Base-by-base conservation (phyloP, 352 stramenopile species). In the Globisporangium middletonii region DNA sequence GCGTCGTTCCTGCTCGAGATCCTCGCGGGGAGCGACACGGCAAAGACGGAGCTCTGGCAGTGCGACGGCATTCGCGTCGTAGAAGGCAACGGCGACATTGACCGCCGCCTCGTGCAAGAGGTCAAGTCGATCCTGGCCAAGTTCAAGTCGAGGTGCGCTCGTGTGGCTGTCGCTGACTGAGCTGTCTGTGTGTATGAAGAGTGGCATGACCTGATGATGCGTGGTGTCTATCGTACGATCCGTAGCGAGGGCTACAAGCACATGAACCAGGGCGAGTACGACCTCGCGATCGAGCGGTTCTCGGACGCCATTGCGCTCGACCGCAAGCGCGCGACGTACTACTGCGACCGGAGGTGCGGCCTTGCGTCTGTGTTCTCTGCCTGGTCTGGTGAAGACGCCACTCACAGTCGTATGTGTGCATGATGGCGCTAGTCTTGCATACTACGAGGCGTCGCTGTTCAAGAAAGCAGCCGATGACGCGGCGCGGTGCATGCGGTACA, bases 231-330 rank as follows among this genome's bases (percentile, higher is more conserved):
- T 42, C 9, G 18, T 47, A 13, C 19, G 35, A 49, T 45, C 41
- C 13, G 15, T 57, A 91, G 72, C 23, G 89, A 98, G 76, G 94
- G 94, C 38, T 96, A 97, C 63, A 79, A 78, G 42, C 92, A 92
- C 65, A 90, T 98, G 52, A 94, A 97, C 63, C 65, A 79, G 28
- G 86, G 88, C 12, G 82, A 97, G 58, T 97, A 94, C 64, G 72
- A 73, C 7, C 59, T 88, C 13, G 94, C 94, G 26, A 96, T 98
- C 52, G 81, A 83, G 38, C 96, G 97, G 49, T 98, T 98, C 69
- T 92, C 91, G 4, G 87, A 96, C 46, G 94, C 94, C 4, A 98
- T 96, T 37, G 63, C 72, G 1, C 67, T 97, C 19, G 92, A 98
- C 64, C 57, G 79, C 13, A 93, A 75, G 30, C 86, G 94, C 30